Base-by-base conservation (phyloP, 441 rosid species). In the Populus trichocarpa region DNA sequence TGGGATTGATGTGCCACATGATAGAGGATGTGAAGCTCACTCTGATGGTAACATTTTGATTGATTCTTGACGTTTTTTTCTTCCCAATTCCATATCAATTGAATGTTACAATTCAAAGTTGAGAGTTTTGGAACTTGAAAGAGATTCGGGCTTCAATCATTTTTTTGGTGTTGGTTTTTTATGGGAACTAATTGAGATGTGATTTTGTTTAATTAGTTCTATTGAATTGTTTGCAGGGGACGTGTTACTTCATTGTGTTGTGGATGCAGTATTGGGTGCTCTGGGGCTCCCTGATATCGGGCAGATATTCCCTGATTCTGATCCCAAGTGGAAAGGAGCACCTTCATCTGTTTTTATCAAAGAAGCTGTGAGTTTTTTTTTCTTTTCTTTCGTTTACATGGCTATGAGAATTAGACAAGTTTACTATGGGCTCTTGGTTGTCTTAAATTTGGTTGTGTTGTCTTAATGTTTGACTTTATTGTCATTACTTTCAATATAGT, bases 311-410 rank as follows among this genome's bases (percentile, higher is more conserved):
- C 99, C 98, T 14, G 97, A 96, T 81, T 75, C 84, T 72, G 99
- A 94, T 86, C 96, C 99, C 26, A 91, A 90, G 83, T 94, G 98
- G 99, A 93, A 92, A 84, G 99, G 98, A 82, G 97, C 97, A 38
- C 76, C 97, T 32, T 93, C 98, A 0, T 92, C 96, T 70, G 93
- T 96, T 32, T 96, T 96, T 75, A 84, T 94, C 84, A 82, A 87
- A 87, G 98, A 96, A 90, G 98, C 99, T 83, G 99, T 96, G 83
- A 96, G 94, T 79, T 78, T 74, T 72, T 50, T 72, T 16, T 28
- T 30, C 68, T 20, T n/a, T 8, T 1, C 38, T 64, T 64, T 42
- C 42, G 2, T 0, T 30, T 70, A 36, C 4, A 25, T 20, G 11
- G 5, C 11, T 38, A 3, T 66, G n/a, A 67, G 12, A 4, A 67